Percentiles rank a stretch among this genome's conserved stretches.
Conservation (phyloP, 2,329 filamentous ascomycete species). For the Hymenoscyphus fraxineus region DNA sequence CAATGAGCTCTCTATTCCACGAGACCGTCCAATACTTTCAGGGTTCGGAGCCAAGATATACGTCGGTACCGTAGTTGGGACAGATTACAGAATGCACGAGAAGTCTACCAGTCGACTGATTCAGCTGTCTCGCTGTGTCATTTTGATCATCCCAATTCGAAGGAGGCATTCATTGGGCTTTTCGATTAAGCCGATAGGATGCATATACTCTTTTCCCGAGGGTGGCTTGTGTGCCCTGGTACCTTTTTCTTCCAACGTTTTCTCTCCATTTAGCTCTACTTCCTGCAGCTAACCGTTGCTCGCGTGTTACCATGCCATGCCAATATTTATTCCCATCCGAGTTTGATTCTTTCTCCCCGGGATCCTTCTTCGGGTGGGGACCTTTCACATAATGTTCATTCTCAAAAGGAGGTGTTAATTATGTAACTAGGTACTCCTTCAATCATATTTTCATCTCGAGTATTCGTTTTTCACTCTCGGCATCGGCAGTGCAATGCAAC, state of each 20-base stretch:
- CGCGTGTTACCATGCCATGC: background rate
- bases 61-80: background rate
- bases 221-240: background rate
- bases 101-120: background rate
- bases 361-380: background rate
- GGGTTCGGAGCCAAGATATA: background rate
- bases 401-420: background rate
- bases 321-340: background rate
- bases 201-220: background rate
- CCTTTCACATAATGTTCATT: background rate
- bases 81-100: background rate
- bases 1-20: background rate
- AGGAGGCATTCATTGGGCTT: background rate
- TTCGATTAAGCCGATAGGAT: background rate
- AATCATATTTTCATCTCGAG: background rate
- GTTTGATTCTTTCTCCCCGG: background rate
- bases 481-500: background rate
- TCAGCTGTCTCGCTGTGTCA: background rate
- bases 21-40: background rate
- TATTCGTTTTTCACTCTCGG: background rate
- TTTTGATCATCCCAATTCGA: background rate
- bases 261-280: background rate
- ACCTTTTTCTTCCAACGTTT: background rate
- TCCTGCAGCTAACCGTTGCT: background rate
- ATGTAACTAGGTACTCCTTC: too few species aligned